Base-by-base conservation (phyloP, 1,284 basidiomycete species). In the Malassezia equina region DNA sequence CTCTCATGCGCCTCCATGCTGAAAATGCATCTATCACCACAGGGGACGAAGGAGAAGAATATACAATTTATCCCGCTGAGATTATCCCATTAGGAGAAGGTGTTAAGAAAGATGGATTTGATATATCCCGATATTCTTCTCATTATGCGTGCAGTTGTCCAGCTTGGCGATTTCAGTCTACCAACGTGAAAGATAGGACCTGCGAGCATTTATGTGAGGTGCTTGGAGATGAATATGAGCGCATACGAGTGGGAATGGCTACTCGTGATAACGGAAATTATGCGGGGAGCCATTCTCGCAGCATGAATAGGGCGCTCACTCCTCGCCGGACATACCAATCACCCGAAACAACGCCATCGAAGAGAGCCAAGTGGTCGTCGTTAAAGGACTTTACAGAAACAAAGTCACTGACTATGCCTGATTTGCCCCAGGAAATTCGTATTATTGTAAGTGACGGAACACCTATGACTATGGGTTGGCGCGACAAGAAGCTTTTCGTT, bases 131-230 rank as follows among this genome's bases (percentile, higher is more conserved):
- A 29, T 80, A 79, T 15, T 75, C 72, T 57, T 79, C 80, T 61
- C 81, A 82, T 69, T 84, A 81, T 62, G 80, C 80, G 12, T 76
- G 75, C 58, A 62, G 57, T 6, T 76, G 75, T 44, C 65, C 66
- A 0, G 66, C 67, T 0, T 75, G 73, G 82, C 76, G 77, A 45
- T 80, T 80, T 60, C 79, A 79, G 47, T 74, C 75, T 23, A 69
- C 66, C 15, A 79, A 80, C 7, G 77, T 80, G 39, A 80, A 81
- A 62, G 80, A 79, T 1, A 80, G 82, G 17, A 79, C 80, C 3
- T 84, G 83, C 76, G 81, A 83, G 59, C 83, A 84, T 63, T 75
- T 84, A 39, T 78, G 78, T 52, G 69, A 78, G 1, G 69, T 83
- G 13, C 77, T 84, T 13, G 83, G 83, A 2, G 81, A 82, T 11